These are phyloP conservation scores for Emergomyces orientalis DNA, from an alignment of 2,329 filamentous ascomycete genomes.

Conservation along the genomic window DNA sequence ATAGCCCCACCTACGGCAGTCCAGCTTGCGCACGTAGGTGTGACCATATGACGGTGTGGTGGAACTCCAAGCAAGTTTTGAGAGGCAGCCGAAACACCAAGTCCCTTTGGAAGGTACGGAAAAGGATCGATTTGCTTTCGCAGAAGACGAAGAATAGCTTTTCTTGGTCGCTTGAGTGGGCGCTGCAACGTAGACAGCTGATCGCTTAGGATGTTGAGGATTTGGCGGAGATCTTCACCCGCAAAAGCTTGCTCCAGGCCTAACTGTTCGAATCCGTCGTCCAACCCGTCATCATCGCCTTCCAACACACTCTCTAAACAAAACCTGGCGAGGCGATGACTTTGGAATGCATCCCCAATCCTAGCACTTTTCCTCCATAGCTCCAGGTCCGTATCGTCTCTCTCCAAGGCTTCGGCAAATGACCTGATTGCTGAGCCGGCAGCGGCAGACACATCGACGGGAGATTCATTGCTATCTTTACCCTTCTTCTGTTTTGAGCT, in stretches of 20 bases:
- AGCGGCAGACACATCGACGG: constrained; percentile 25
- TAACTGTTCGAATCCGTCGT: constrained; percentile 47
- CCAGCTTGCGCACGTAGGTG: constrained; percentile 34
- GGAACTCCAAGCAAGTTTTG: constrained; percentile 30
- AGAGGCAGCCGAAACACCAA: neutral
- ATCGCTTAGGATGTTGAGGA: constrained; percentile 46
- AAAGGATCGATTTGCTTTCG: constrained; percentile 48
- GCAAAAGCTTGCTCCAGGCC: constrained; percentile 49
- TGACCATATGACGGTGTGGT: constrained; percentile 33
- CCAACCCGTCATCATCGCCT: constrained; percentile 49
- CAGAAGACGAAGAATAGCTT: constrained; percentile 44
- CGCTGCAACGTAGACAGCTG: constrained; percentile 45
- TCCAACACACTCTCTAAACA: constrained; percentile 56
- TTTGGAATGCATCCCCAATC: constrained; percentile 48
- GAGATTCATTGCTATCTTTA: constrained; percentile 16
- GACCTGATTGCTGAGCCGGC: constrained; percentile 40
- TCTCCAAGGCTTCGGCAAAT: constrained; percentile 54
- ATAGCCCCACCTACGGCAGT: constrained; percentile 42
- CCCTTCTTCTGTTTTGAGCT: constrained; percentile 11
- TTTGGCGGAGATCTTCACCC: constrained; percentile 41
- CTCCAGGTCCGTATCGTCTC: constrained; percentile 56
- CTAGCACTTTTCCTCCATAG: constrained; percentile 54
- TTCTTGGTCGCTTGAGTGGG: constrained; percentile 43
- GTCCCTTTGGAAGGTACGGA: constrained; percentile 31
- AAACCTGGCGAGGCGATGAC: constrained; percentile 50